A percentile compares a stretch with the other conserved stretches of the same genome.
Conservation (phyloP, 352 stramenopile genomes). For the Globisporangium paddicum region DNA sequence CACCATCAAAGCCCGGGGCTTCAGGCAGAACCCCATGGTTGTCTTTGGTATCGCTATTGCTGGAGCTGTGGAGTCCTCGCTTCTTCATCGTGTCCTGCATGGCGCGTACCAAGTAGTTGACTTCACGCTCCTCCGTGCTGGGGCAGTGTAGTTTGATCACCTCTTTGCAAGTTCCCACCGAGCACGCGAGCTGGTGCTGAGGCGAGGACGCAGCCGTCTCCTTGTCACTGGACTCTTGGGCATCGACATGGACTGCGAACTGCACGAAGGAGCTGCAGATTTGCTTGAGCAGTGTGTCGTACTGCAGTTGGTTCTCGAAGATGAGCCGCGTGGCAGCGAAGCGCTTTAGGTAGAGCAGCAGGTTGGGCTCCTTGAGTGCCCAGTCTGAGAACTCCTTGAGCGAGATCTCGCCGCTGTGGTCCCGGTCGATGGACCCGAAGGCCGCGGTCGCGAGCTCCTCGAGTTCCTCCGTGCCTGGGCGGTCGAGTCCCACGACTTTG, state of each 20-base stretch:
- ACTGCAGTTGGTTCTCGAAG: constrained; percentile 61
- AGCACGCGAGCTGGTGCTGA: constrained; percentile 37
- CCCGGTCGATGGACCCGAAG: constrained; percentile 51
- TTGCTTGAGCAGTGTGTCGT: constrained; percentile 54
- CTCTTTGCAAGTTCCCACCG: constrained; percentile 26
- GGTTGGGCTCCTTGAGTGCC: constrained; percentile 39
- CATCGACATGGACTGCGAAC: constrained; percentile 13
- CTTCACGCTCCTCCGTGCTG: constrained; percentile 23
- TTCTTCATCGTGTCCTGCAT: constrained; percentile 36
- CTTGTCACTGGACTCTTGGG: background rate
- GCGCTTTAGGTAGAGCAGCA: constrained; percentile 49
- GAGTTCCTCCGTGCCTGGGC: constrained; percentile 42
- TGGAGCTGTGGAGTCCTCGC: background rate
- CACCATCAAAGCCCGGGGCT: background rate
- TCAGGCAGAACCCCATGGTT: background rate
- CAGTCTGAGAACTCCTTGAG: constrained; percentile 57
- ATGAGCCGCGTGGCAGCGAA: constrained; percentile 63
- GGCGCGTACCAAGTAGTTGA: constrained; percentile 35
- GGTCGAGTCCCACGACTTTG: constrained; percentile 55
- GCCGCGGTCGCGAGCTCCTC: constrained; percentile 43
- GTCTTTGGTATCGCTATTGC: background rate
- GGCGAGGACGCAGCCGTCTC: background rate
- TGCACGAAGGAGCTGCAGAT: constrained; percentile 46
- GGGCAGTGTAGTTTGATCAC: constrained; percentile 40
- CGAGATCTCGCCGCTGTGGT: constrained; percentile 55